phyloP scores from a whole-genome alignment of 345 rosid species.

The Populus nigra region DNA sequence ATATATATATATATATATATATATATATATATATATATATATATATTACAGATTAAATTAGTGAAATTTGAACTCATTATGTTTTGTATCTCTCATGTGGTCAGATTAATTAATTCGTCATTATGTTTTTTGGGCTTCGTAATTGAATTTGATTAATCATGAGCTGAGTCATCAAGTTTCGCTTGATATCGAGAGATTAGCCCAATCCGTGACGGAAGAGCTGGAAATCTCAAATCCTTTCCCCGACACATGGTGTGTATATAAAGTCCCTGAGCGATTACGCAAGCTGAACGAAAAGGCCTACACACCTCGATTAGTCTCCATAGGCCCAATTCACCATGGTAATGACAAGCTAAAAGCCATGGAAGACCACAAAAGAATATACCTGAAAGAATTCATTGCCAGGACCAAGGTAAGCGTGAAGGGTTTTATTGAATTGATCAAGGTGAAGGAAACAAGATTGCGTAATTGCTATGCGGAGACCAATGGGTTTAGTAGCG shows the following conservation, averaged over 20 bases:
- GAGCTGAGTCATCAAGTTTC: neutral
- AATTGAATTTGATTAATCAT: neutral
- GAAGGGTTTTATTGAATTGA: neutral
- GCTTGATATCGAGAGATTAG: neutral
- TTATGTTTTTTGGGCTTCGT: no score
- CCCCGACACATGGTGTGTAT: constrained; percentile 7
- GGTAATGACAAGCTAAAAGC: neutral
- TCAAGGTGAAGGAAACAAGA: neutral
- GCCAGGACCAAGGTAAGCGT: neutral
- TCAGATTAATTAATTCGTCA: no score
- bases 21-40: no score
- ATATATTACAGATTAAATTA: no score
- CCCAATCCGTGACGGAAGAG: neutral
- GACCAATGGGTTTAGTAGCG: neutral
- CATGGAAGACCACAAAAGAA: constrained; percentile 18
- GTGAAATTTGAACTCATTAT: no score
- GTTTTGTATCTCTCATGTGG: no score
- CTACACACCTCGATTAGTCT: neutral
- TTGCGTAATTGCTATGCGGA: neutral
- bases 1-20: no score
- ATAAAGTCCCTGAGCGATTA: neutral
- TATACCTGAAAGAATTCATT: neutral
- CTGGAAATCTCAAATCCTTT: neutral
- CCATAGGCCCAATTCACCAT: neutral
- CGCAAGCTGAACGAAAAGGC: neutral